Conservation (phyloP, 768 basidiomycete genomes). For the Psilocybe cubensis region DNA sequence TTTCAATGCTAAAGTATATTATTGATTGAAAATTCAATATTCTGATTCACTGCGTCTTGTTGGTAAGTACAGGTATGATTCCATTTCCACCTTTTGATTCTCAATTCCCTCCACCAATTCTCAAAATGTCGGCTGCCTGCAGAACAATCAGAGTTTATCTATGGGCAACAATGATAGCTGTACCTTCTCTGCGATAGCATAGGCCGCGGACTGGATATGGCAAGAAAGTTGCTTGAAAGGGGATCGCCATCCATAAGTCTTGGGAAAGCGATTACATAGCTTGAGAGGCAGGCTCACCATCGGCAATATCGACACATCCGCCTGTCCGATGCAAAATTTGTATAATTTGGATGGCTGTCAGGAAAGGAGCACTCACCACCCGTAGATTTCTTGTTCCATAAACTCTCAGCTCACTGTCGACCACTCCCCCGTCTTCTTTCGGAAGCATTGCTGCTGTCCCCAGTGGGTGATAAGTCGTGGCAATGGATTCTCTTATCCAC, state of each 20-base stretch:
- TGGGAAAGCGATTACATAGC: not conserved
- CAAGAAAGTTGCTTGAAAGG: not conserved
- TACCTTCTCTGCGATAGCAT: conserved; percentile 14
- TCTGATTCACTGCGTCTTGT: no score
- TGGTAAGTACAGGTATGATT: no score
- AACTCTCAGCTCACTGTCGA: conserved; percentile 8
- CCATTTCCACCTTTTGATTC: no score
- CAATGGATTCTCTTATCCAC: conserved; percentile 1
- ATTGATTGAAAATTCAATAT: no score
- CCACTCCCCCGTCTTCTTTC: conserved; percentile 11
- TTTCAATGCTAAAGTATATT: no score
- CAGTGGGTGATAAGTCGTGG: conserved; percentile 15
- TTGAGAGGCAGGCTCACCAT: not conserved
- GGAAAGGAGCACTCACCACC: conserved; percentile 4
- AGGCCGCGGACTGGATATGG: conserved; percentile 6
- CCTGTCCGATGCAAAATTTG: not conserved
- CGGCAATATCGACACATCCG: conserved; percentile 10
- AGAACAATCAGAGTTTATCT: not conserved
- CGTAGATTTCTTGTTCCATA: conserved; percentile 15
- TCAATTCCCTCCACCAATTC: no score
- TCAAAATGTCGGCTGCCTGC: conserved; percentile 1
- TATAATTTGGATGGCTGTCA: not conserved
- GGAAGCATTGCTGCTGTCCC: conserved; percentile 18
- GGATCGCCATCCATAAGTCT: not conserved
- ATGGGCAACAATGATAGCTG: not conserved